phyloP scores from a whole-genome alignment of 257 asterid species.

The Eucommia ulmoides region DNA sequence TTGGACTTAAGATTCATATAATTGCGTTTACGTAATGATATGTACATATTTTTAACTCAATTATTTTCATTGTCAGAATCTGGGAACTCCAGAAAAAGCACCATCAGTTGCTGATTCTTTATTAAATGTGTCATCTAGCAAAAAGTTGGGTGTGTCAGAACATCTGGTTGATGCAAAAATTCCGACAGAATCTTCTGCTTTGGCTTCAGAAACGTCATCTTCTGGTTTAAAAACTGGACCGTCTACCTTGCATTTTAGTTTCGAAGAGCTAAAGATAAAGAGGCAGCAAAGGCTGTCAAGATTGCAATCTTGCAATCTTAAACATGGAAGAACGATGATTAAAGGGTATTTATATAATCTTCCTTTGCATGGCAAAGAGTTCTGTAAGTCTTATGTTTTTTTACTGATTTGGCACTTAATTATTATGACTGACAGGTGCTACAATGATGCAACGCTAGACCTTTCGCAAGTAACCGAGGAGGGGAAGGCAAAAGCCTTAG shows the following conservation, averaged over 20 bases:
- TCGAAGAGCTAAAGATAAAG: constrained; percentile 56
- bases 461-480: constrained; percentile 53
- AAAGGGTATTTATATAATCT: constrained; percentile 32
- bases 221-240: constrained; percentile 46
- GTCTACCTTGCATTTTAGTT: constrained; percentile 65
- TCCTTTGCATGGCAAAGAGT: constrained; percentile 7
- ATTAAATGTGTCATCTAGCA: not conserved
- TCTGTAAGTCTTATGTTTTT: constrained; percentile 2
- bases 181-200: constrained; percentile 26
- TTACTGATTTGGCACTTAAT: constrained; percentile 7
- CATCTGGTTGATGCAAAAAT: constrained; percentile 22
- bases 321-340: constrained; percentile 32
- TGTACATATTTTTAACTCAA: too few relatives aligned
- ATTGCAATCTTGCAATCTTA: constrained; percentile 22
- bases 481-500: constrained; percentile 66
- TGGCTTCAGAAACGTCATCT: constrained; percentile 40
- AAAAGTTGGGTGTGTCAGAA: constrained; percentile 7
- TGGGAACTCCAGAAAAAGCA: too few relatives aligned
- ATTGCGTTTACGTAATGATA: too few relatives aligned
- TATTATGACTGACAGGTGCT: constrained; percentile 39
- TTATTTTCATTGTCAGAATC: too few relatives aligned
- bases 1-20: too few relatives aligned
- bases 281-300: constrained; percentile 58
- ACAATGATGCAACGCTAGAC: constrained; percentile 73
- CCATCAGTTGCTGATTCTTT: too few relatives aligned